These are phyloP conservation scores for Sicyos baderoa DNA, from an alignment of 306 rosid species.

Conservation along the genomic window DNA sequence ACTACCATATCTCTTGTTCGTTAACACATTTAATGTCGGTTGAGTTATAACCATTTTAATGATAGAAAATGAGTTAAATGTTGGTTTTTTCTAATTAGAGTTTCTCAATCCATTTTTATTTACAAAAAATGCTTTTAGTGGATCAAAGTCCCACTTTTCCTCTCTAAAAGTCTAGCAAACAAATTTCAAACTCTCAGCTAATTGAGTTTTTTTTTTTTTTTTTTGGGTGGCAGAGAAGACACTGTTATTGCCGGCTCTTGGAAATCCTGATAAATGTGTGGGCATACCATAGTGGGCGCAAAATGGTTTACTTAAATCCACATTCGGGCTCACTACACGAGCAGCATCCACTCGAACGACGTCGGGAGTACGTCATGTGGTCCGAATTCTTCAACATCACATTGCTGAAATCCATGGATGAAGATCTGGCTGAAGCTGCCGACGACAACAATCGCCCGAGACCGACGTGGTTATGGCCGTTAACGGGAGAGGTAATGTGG, in stretches of 20 bases:
- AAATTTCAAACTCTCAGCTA: background rate
- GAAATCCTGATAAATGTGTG: constrained; percentile 84
- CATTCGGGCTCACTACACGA: constrained; percentile 56
- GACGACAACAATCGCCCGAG: constrained; percentile 71
- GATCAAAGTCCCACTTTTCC: background rate
- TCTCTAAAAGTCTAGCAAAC: background rate
- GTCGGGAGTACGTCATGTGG: constrained; percentile 60
- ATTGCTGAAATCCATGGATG: constrained; percentile 79
- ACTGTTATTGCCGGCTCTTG: constrained; percentile 70
- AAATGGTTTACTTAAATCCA: constrained; percentile 71
- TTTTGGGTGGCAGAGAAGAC: constrained; percentile 44
- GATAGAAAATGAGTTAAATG: background rate
- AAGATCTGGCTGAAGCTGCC: constrained; percentile 85
- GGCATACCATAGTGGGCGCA: constrained; percentile 93
- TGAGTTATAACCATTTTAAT: too few species aligned
- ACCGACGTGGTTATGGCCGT: constrained; percentile 80
- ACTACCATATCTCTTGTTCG: too few species aligned
- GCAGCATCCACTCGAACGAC: constrained; percentile 71
- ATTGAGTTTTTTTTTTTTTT: background rate
- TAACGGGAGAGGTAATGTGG: constrained; percentile 87
- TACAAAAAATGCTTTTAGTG: background rate
- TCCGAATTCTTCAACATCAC: constrained; percentile 56
- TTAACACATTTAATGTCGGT: background rate
- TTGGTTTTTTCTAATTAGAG: background rate
- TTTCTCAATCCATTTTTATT: background rate